These are phyloP conservation scores for Ceratobasidium sp. DNA, from an alignment of 1,284 basidiomycete species.

Conservation along the genomic window DNA sequence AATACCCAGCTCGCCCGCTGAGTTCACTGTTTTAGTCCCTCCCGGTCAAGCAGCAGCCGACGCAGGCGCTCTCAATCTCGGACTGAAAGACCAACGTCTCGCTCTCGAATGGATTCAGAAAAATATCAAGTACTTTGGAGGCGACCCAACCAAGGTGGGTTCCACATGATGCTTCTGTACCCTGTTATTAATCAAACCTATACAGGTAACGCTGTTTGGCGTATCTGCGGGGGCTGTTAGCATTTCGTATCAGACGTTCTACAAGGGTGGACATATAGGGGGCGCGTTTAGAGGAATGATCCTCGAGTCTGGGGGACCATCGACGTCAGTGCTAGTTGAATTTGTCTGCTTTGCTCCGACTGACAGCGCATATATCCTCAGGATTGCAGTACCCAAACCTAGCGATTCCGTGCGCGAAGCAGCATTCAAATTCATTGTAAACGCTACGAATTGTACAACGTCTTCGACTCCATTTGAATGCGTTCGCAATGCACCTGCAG, in stretches of 20 bases:
- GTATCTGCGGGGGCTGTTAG: constrained; percentile 54
- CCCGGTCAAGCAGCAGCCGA: constrained; percentile 54
- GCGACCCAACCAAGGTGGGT: constrained; percentile 58
- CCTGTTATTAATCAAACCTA: too few species aligned
- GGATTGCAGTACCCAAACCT: not conserved
- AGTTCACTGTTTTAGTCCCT: constrained; percentile 20
- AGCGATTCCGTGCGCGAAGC: constrained; percentile 21
- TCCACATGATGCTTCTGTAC: not conserved
- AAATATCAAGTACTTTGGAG: constrained; percentile 63
- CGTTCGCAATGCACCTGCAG: constrained; percentile 22
- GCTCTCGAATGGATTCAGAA: constrained; percentile 64
- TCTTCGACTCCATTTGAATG: constrained; percentile 23
- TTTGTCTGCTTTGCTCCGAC: not conserved
- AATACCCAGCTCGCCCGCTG: not conserved
- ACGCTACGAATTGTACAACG: constrained; percentile 24
- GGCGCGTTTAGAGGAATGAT: constrained; percentile 48
- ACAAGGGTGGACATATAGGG: constrained; percentile 47
- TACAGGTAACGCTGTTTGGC: constrained; percentile 47
- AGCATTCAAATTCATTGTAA: constrained; percentile 27
- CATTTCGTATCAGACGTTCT: constrained; percentile 49
- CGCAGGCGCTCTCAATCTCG: constrained; percentile 56
- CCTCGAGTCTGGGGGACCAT: constrained; percentile 45
- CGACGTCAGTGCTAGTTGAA: constrained; percentile 28
- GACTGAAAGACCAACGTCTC: constrained; percentile 60
- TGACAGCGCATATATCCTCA: constrained; percentile 3